These are phyloP conservation scores for Berberis vulgaris DNA, from an alignment of 164 flowering plant species.

Conservation along the genomic window DNA sequence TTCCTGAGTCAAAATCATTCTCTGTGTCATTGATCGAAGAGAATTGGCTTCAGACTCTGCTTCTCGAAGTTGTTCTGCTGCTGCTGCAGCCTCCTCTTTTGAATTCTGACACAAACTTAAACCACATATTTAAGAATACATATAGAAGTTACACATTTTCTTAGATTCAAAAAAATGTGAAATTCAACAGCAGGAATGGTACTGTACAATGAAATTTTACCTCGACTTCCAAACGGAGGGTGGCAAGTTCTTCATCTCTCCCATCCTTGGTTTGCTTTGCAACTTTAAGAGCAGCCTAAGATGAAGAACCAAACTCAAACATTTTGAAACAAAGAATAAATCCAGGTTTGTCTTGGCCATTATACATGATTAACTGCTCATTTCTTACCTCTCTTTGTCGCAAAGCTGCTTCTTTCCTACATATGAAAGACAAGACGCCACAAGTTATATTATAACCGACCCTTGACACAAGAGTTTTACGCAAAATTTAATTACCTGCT, in stretches of 20 bases:
- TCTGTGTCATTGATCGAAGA: constrained; percentile 79
- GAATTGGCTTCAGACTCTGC: constrained; percentile 89
- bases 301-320: constrained; percentile 4
- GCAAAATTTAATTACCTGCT: constrained; percentile 50
- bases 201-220: constrained; percentile 25
- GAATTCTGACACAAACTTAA: constrained; percentile 34
- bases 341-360: neutral
- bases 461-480: neutral
- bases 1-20: constrained; percentile 90
- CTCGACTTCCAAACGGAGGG: constrained; percentile 64
- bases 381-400: constrained; percentile 91
- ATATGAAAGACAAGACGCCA: constrained; percentile 15
- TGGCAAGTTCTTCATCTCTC: constrained; percentile 57
- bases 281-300: constrained; percentile 85
- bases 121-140: neutral
- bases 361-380: neutral
- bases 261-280: constrained; percentile 68
- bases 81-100: constrained; percentile 52
- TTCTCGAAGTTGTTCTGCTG: constrained; percentile 59
- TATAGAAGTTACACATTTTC: constrained; percentile 3
- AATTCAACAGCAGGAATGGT: neutral
- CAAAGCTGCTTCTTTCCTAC: constrained; percentile 93
- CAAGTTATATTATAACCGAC: constrained; percentile 3
- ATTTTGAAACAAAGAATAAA: neutral
- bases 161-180: neutral